Base-by-base conservation (phyloP, 1,139 yeast species). In the Pichia sp. region DNA sequence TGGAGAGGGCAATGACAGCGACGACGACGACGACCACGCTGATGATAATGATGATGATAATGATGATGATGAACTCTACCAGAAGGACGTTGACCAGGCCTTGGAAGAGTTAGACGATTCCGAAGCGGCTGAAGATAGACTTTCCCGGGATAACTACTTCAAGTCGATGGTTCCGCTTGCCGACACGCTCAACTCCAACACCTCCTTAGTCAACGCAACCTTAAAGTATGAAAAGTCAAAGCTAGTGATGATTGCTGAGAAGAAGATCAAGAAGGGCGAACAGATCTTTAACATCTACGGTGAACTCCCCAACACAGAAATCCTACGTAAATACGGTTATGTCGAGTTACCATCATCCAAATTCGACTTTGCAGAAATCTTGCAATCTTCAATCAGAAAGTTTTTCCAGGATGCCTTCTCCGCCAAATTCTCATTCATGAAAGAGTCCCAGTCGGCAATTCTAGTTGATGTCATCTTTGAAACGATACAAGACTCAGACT, bases 141-240 rank as follows among this genome's bases (percentile, higher is more conserved):
- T 61, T 46, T 63, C 62, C 46, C 63, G 59, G 30, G 84, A 78
- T 53, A 75, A 75, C 2, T 78, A 77, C 54, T 73, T 79, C 59
- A 92, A 93, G 67, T 87, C 96, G 0, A 87, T 93, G 96, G 91
- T 91, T 6, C 96, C 98, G 0, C 73, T 91, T 52, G 98, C 98
- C 0, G 98, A 93, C 65, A 84, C 89, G 31, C 73, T 93, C 57
- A 93, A 93, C 65, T 92, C 97, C 0, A 93, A 91, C 65, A 86
- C 96, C 0, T 76, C 77, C 17, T 74, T 79, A 14, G 84, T 83
- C 65, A 92, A 93, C 68, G 96, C 97, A 4, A 79, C 83, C 55
- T 72, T 90, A 56, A 75, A 75, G 33, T 81, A 84, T 63, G 69
- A 63, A 55, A 59, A 64, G 0, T 72, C 67, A 3, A 67, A 70